Evolutionary conservation across 345 rosid species (phyloP).

Genomic region (Euphorbia lathyris): DNA sequence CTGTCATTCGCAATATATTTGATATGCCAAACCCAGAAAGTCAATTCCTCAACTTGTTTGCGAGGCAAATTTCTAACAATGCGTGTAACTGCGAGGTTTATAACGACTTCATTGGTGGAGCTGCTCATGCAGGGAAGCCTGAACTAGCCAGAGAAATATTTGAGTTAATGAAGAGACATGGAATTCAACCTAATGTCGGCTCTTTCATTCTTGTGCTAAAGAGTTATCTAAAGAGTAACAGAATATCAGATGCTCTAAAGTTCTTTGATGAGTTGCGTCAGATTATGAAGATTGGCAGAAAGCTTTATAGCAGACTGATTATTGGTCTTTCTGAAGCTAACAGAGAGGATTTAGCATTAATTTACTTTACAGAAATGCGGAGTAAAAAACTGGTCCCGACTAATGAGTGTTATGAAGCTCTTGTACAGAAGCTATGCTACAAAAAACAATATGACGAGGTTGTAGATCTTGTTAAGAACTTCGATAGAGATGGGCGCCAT

Average conservation of each 20-base stretch:
- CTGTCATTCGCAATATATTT: slow-evolving; percentile 51
- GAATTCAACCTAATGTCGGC: slow-evolving; percentile 36
- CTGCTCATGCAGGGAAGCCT: slow-evolving; percentile 62
- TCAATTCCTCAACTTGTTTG: slow-evolving; percentile 44
- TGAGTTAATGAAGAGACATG: slow-evolving; percentile 58
- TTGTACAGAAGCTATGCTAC: slow-evolving; percentile 44
- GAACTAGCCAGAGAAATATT: slow-evolving; percentile 62
- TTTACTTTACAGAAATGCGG: slow-evolving; percentile 47
- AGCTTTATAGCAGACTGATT: slow-evolving; percentile 45
- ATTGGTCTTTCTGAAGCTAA: slow-evolving; percentile 55
- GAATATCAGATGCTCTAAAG: slow-evolving; percentile 55
- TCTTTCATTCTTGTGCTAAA: slow-evolving; percentile 51
- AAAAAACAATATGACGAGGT: slow-evolving; percentile 37
- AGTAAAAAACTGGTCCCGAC: slow-evolving; percentile 42
- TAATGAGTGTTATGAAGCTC: slow-evolving; percentile 51
- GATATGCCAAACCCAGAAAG: slow-evolving; percentile 41
- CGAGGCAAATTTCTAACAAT: slow-evolving; percentile 48
- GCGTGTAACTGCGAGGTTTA: slow-evolving; percentile 33
- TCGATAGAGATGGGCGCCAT: slow-evolving; percentile 43
- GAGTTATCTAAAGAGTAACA: slow-evolving; percentile 55
- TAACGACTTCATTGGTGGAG: slow-evolving; percentile 69
- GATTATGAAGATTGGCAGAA: slow-evolving; percentile 30
- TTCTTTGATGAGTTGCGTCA: slow-evolving; percentile 42
- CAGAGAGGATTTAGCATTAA: slow-evolving; percentile 46
- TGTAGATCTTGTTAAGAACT: slow-evolving; percentile 45